phyloP scores from a whole-genome alignment of 805 yeast genomes.

The Suhomyces prunicola region DNA sequence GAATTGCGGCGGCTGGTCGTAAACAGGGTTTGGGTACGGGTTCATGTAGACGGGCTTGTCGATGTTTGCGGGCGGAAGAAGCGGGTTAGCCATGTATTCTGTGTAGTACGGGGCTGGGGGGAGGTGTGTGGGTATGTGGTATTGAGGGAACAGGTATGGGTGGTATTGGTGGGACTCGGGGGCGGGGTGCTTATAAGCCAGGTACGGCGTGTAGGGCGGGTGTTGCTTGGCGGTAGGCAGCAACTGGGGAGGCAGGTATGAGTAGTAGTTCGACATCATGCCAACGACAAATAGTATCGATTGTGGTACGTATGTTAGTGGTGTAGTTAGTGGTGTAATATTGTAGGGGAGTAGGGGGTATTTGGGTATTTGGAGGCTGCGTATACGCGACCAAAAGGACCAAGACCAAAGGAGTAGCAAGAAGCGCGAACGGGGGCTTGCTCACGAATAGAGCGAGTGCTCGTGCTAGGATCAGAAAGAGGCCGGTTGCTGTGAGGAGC shows the following conservation, averaged over 20 bases:
- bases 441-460: not conserved
- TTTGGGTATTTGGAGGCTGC: not conserved
- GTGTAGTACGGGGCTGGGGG: not conserved
- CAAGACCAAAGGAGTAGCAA: not conserved
- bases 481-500: not conserved
- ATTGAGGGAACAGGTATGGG: not conserved
- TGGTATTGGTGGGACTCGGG: not conserved
- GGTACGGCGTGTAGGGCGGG: not conserved
- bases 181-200: not conserved
- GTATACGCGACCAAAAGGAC: not conserved
- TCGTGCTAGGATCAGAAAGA: not conserved
- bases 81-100: constrained; percentile 1
- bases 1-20: not conserved
- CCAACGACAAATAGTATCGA: too few relatives aligned
- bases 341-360: not conserved
- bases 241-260: not conserved
- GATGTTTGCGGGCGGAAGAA: constrained; percentile 2
- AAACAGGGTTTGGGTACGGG: constrained; percentile 1
- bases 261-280: not conserved
- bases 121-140: not conserved
- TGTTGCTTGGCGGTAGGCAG: not conserved
- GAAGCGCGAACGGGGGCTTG: too few relatives aligned
- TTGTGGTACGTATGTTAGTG: too few relatives aligned
- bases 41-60: constrained; percentile 1
- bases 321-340: too few relatives aligned